Conservation (phyloP, 495 filamentous ascomycete genomes). For the Penicillium tannophilum region DNA sequence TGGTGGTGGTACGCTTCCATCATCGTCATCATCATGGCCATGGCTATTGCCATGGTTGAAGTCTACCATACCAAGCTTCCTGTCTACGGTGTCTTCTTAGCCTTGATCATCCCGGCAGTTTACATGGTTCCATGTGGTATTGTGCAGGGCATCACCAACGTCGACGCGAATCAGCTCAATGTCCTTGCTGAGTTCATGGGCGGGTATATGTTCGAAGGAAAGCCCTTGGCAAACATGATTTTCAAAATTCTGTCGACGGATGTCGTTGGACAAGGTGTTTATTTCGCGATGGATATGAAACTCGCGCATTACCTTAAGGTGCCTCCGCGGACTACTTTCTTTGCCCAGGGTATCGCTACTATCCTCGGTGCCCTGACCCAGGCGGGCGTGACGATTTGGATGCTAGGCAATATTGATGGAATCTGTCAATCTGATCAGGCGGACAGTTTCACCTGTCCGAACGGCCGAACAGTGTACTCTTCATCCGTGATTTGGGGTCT, state of each 20-base stretch:
- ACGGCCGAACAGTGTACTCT: constrained; percentile 44
- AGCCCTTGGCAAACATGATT: constrained; percentile 41
- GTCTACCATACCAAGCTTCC: constrained; percentile 76
- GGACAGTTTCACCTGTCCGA: constrained; percentile 44
- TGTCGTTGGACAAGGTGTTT: constrained; percentile 31
- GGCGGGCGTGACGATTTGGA: constrained; percentile 44
- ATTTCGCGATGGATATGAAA: constrained; percentile 46
- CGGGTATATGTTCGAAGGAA: constrained; percentile 37
- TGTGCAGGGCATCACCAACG: constrained; percentile 85
- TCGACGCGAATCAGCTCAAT: constrained; percentile 62
- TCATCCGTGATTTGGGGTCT: constrained; percentile 44
- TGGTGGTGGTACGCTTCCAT: constrained; percentile 77
- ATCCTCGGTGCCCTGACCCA: constrained; percentile 43
- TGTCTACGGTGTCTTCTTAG: constrained; percentile 78
- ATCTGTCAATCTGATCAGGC: constrained; percentile 37
- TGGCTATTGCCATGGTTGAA: constrained; percentile 83
- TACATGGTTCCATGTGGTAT: constrained; percentile 87
- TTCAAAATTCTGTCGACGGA: constrained; percentile 28
- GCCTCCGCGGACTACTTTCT: constrained; percentile 41
- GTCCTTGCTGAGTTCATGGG: constrained; percentile 41
- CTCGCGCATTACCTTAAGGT: constrained; percentile 46
- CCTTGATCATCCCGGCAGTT: constrained; percentile 68
- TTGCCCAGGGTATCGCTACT: constrained; percentile 41
- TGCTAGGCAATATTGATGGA: constrained; percentile 40
- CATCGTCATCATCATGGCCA: constrained; percentile 70